These are phyloP conservation scores for Trichomonascus vanleenenianus DNA, from an alignment of 805 yeast species.

Conservation along the genomic window DNA sequence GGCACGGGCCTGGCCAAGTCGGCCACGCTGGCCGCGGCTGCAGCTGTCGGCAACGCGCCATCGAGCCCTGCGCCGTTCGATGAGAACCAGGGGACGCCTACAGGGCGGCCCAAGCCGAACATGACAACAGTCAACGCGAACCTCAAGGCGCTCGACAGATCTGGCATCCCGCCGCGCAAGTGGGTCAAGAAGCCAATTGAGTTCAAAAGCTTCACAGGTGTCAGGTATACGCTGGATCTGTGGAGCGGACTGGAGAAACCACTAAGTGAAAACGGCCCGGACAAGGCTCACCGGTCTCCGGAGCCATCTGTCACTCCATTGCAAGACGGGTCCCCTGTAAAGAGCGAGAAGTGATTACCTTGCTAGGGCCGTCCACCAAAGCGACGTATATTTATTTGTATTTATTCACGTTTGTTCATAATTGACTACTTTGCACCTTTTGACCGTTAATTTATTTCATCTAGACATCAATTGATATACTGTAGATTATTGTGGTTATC, in stretches of 20 bases:
- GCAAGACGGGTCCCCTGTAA: too few species aligned
- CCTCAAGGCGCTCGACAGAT: conserved; percentile 34
- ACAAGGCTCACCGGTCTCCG: too few species aligned
- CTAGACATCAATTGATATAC: too few species aligned
- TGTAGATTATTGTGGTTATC: too few species aligned
- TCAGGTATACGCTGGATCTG: conserved; percentile 27
- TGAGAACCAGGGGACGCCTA: not conserved
- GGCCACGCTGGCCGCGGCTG: not conserved
- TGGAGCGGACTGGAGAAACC: conserved; percentile 32
- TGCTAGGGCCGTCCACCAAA: too few species aligned
- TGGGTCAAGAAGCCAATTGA: conserved; percentile 37
- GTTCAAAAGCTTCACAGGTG: conserved; percentile 41
- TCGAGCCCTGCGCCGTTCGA: not conserved
- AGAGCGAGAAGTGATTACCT: too few species aligned
- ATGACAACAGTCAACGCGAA: conserved; percentile 28
- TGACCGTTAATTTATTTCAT: too few species aligned
- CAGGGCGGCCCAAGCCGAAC: conserved; percentile 18
- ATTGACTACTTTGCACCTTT: too few species aligned
- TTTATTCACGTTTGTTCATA: too few species aligned
- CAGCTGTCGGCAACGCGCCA: not conserved
- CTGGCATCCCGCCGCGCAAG: conserved; percentile 36
- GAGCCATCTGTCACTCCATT: too few species aligned
- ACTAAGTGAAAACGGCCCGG: not conserved
- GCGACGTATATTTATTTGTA: too few species aligned
- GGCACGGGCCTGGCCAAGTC: not conserved